A percentile compares a stretch with the other conserved stretches of the same genome.
phyloP scores from a whole-genome alignment of 305 asterid species.

The Nicotiana rustica region DNA sequence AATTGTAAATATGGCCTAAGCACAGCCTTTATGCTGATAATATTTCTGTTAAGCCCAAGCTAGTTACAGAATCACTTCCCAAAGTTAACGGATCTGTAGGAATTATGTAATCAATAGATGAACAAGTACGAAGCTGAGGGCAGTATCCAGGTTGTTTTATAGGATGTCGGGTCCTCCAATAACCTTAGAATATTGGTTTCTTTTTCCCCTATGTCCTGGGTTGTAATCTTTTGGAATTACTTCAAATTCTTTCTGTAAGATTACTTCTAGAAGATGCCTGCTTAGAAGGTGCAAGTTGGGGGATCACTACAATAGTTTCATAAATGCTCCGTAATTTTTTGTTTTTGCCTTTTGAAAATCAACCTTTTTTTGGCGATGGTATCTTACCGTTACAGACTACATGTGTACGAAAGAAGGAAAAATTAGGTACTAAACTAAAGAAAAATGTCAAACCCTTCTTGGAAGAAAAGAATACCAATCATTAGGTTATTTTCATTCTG shows the following conservation, averaged over 20 bases:
- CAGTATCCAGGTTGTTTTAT: neutral
- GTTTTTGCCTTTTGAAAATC: neutral
- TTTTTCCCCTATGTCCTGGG: neutral
- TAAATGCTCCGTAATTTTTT: neutral
- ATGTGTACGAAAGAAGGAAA: neutral
- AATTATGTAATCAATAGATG: neutral
- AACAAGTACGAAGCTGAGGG: neutral
- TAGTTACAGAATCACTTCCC: constrained; percentile 2
- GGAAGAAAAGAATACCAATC: neutral
- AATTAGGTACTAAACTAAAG: neutral
- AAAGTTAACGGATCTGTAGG: neutral
- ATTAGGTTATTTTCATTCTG: neutral
- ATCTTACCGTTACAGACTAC: neutral
- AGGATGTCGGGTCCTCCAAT: neutral
- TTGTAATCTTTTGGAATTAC: neutral
- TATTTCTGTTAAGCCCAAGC: neutral
- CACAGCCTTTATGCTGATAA: too few species aligned
- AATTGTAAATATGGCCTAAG: too few species aligned
- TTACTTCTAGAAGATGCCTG: neutral
- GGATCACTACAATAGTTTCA: neutral
- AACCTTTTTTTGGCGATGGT: neutral
- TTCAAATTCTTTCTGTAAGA: neutral
- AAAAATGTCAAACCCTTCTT: neutral
- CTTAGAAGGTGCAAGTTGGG: neutral
- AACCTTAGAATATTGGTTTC: too few species aligned